phyloP scores from a whole-genome alignment of 2,329 filamentous ascomycete genomes.

The Hypoxylon sp. region DNA sequence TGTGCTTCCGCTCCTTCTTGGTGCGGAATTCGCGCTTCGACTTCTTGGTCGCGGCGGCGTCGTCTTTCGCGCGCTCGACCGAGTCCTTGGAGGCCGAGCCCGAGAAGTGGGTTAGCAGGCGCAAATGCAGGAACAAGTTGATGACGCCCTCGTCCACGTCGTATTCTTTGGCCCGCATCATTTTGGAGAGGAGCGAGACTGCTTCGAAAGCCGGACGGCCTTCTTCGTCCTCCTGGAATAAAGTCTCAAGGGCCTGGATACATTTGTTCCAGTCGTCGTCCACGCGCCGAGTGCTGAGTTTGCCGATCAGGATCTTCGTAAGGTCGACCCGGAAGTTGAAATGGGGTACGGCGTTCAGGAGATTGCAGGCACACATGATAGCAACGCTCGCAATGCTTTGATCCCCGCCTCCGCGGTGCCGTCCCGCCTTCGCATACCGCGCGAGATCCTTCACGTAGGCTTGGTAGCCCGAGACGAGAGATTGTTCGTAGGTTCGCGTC shows the following conservation, averaged over 20 bases:
- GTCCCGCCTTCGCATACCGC: conserved; percentile 69
- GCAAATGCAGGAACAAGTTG: conserved; percentile 90
- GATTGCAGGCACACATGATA: conserved; percentile 84
- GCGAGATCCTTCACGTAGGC: conserved; percentile 82
- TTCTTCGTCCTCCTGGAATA: conserved; percentile 90
- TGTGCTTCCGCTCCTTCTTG: conserved; percentile 84
- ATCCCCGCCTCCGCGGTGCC: conserved; percentile 52
- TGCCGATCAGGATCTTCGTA: conserved; percentile 85
- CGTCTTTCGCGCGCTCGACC: conserved; percentile 67
- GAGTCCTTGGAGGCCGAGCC: conserved; percentile 83
- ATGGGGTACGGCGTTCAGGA: conserved; percentile 86
- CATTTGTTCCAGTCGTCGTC: conserved; percentile 84
- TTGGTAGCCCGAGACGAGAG: conserved; percentile 86
- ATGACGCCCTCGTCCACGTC: conserved; percentile 85
- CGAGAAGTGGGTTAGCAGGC: conserved; percentile 87
- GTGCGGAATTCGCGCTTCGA: conserved; percentile 87
- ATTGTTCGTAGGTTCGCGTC: conserved; percentile 86
- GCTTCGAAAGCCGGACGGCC: conserved; percentile 89
- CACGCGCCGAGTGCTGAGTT: conserved; percentile 77
- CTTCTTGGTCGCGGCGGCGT: conserved; percentile 58
- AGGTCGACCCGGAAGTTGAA: conserved; percentile 96
- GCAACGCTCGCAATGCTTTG: conserved; percentile 77
- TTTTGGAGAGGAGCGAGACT: conserved; percentile 85
- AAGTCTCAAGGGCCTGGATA: conserved; percentile 78
- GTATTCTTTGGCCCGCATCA: conserved; percentile 92